Conservation (phyloP, 257 asterid genomes). For the Lycium ferocissimum region DNA sequence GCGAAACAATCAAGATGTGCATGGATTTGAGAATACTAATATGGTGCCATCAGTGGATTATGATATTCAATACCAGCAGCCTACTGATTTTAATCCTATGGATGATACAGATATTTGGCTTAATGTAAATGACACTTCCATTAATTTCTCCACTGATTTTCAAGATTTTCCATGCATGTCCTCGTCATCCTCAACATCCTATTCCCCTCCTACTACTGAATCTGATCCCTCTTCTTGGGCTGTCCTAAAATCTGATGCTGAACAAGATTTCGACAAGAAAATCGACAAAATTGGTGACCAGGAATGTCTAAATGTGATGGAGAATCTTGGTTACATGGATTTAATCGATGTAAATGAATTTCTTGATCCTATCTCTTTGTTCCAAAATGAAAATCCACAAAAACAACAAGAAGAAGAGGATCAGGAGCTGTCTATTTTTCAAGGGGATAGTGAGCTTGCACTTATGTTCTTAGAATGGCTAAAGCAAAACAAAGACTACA, state of each 20-base stretch:
- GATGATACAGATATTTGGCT: conserved; percentile 59
- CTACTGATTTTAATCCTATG: conserved; percentile 40
- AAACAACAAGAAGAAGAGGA: conserved; percentile 26
- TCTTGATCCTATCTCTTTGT: conserved; percentile 71
- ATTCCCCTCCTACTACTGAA: conserved; percentile 43
- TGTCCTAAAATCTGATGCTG: conserved; percentile 44
- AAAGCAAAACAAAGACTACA: conserved; percentile 74
- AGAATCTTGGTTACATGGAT: conserved; percentile 76
- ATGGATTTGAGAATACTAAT: conserved; percentile 23
- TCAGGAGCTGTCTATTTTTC: conserved; percentile 48
- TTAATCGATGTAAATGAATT: conserved; percentile 60
- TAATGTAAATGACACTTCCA: conserved; percentile 12
- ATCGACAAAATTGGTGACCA: conserved; percentile 35
- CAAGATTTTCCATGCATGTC: conserved; percentile 73
- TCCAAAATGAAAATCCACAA: conserved; percentile 51
- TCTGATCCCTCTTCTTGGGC: conserved; percentile 50
- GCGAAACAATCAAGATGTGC: conserved; percentile 36
- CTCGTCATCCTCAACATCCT: conserved; percentile 46
- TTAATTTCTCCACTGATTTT: conserved; percentile 57
- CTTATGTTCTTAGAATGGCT: conserved; percentile 81
- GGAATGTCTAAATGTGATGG: conserved; percentile 66
- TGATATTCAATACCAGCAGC: neutral
- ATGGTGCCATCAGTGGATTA: conserved; percentile 19
- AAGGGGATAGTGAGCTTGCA: conserved; percentile 67
- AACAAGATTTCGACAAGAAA: conserved; percentile 32